A percentile compares a stretch with the other conserved stretches of the same genome.
Evolutionary conservation across 1,139 yeast species (phyloP).

Genomic region (Sugiyamaella pinicola): DNA sequence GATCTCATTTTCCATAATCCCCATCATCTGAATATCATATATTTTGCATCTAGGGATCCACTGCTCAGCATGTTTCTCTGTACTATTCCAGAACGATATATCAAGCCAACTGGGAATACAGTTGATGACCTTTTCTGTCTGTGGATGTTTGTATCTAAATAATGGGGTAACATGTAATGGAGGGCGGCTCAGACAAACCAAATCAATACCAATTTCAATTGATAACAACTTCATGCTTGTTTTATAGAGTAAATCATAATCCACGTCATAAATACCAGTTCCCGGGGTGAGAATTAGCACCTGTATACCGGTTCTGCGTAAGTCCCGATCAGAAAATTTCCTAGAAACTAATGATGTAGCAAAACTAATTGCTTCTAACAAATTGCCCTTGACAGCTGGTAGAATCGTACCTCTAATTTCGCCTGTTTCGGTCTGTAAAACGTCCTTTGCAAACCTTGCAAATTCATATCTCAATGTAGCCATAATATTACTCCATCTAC

Average conservation of each 20-base stretch:
- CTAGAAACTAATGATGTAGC: slow-evolving; percentile 80
- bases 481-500: slow-evolving; percentile 89
- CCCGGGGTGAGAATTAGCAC: slow-evolving; percentile 88
- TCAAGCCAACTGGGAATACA: slow-evolving; percentile 96
- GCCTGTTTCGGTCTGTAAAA: slow-evolving; percentile 47
- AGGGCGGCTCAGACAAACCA: slow-evolving; percentile 85
- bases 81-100: slow-evolving; percentile 74
- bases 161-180: slow-evolving; percentile 92
- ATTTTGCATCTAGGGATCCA: slow-evolving; percentile 95
- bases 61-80: slow-evolving; percentile 51
- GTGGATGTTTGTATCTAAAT: slow-evolving; percentile 57
- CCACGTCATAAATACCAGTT: slow-evolving; percentile 90
- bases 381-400: slow-evolving; percentile 87
- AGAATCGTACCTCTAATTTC: slow-evolving; percentile 50
- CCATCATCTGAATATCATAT: slow-evolving; percentile 97
- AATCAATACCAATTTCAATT: slow-evolving; percentile 83
- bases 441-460: slow-evolving; percentile 76
- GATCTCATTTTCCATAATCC: slow-evolving; percentile 87
- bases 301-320: slow-evolving; percentile 84
- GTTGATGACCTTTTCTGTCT: slow-evolving; percentile 52
- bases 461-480: slow-evolving; percentile 82
- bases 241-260: slow-evolving; percentile 69
- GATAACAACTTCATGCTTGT: slow-evolving; percentile 76
- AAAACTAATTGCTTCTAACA: slow-evolving; percentile 82
- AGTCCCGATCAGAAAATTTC: slow-evolving; percentile 80